Base-by-base conservation (phyloP, 2,329 filamentous ascomycete genomes). In the Domatiomyces globalis region DNA sequence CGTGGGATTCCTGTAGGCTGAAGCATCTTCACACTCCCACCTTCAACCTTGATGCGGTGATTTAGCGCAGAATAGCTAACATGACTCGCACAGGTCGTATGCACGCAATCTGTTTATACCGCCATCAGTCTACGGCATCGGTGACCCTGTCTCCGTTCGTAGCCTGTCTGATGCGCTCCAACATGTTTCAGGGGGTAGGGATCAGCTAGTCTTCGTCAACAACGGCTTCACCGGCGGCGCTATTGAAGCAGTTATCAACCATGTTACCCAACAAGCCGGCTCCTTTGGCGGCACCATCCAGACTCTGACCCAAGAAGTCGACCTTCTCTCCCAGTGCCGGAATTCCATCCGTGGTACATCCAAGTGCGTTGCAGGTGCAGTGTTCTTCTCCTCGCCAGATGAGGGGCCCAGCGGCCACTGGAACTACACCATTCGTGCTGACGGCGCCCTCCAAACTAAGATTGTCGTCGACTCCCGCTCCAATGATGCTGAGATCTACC, bases 401-500 rank as follows among this genome's bases (percentile, higher is more conserved):
- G 82, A 92, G 68, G 86, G 86, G 8, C 56, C 65, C 1, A 76
- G 74, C 5, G 76, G 76, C 1, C 67, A 77, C 45, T 95, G 89
- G 89, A 94, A 92, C 67, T 95, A 95, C 63, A 89, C 86, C 0
- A 73, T 95, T 22, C 75, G 85, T 51, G 81, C 81, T 2, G 89
- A 95, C 63, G 83, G 83, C 36, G 73, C 79, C 0, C 73, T 94
- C 52, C 81, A 82, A 18, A 65, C 67, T 6, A 77, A 75, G 50
- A 80, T 94, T 54, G 74, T 83, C 56, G 77, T 84, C 27, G 72
- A 81, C 33, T 71, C 72, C n/a, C 66, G 73, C 45, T 73, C 75
- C 57, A 94, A 94, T 62, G 84, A 87, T 63, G 79, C 79, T 46
- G 76, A 95, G 66, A 72, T 90, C 18, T 94, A 89, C 61, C 68